Evolutionary conservation across 139 green algal genomes (phyloP).

Genomic region (Auxenochlorella pyrenoidosa): DNA sequence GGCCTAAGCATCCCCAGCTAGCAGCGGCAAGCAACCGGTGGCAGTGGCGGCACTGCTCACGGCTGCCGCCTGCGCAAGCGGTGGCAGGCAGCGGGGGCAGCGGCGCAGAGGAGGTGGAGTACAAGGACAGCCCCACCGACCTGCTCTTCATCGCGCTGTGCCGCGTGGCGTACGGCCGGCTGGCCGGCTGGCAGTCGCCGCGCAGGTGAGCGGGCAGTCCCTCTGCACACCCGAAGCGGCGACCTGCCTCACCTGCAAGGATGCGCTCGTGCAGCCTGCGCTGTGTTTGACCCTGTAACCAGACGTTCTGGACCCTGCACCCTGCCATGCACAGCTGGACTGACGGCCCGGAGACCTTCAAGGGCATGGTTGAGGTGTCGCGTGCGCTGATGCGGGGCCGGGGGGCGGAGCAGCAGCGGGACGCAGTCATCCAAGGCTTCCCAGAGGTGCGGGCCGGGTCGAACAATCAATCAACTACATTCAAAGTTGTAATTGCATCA

Average conservation of each 20-base stretch:
- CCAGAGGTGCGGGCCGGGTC: constrained; percentile 29
- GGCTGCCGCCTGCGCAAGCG: no score
- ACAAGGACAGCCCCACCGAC: constrained; percentile 60
- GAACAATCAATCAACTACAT: no score
- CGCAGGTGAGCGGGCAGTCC: neutral
- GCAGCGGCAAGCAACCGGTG: neutral
- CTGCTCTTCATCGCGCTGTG: constrained; percentile 75
- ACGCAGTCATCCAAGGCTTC: constrained; percentile 76
- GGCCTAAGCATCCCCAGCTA: no score
- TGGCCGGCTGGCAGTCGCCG: constrained; percentile 61
- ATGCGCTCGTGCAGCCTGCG: no score
- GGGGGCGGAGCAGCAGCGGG: constrained; percentile 56
- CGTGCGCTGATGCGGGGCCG: constrained; percentile 61
- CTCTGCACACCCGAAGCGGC: no score
- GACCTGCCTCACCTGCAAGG: no score
- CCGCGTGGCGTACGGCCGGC: constrained; percentile 63
- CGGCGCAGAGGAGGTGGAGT: neutral
- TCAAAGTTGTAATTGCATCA: no score
- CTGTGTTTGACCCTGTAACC: no score
- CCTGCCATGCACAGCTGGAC: constrained; percentile 40
- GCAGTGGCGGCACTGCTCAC: neutral
- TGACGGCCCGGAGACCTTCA: constrained; percentile 59
- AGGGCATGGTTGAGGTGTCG: constrained; percentile 82
- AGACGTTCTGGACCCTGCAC: neutral
- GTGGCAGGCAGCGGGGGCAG: neutral